These are phyloP conservation scores for Cochlearia excelsa DNA, from an alignment of 345 rosid species.

Conservation along the genomic window DNA sequence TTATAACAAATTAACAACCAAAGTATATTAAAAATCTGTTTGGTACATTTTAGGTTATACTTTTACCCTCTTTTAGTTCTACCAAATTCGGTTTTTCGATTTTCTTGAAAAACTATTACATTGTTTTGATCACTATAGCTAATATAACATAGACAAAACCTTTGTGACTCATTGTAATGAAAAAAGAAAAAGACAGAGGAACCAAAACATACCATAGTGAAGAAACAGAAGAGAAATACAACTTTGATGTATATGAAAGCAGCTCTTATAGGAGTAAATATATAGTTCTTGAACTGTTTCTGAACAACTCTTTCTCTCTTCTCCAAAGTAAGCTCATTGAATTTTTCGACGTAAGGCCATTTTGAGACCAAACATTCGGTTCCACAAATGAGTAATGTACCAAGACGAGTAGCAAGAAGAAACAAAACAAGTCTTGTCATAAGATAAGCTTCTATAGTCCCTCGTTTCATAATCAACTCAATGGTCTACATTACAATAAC, in stretches of 20 bases:
- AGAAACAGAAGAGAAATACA: constrained; percentile 44
- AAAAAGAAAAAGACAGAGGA: background rate
- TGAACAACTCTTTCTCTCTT: constrained; percentile 61
- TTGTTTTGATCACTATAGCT: too few species aligned
- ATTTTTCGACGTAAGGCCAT: constrained; percentile 55
- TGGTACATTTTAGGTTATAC: too few species aligned
- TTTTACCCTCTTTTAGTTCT: too few species aligned
- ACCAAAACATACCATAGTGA: constrained; percentile 51
- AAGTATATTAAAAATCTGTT: background rate
- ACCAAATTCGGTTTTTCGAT: too few species aligned
- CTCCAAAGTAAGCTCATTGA: constrained; percentile 44
- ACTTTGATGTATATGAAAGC: constrained; percentile 48
- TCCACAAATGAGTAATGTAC: constrained; percentile 69
- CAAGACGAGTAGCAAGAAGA: constrained; percentile 60
- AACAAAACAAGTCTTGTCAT: constrained; percentile 44
- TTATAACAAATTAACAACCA: background rate
- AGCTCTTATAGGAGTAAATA: constrained; percentile 50
- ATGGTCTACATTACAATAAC: constrained; percentile 27
- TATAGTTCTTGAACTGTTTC: constrained; percentile 42
- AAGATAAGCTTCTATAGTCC: constrained; percentile 23
- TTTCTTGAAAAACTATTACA: background rate
- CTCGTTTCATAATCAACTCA: constrained; percentile 28
- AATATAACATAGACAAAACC: background rate
- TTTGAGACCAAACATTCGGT: constrained; percentile 40
- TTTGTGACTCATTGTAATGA: background rate